Conservation (phyloP, 2,329 filamentous ascomycete species). For the Colletotrichum simmondsii region DNA sequence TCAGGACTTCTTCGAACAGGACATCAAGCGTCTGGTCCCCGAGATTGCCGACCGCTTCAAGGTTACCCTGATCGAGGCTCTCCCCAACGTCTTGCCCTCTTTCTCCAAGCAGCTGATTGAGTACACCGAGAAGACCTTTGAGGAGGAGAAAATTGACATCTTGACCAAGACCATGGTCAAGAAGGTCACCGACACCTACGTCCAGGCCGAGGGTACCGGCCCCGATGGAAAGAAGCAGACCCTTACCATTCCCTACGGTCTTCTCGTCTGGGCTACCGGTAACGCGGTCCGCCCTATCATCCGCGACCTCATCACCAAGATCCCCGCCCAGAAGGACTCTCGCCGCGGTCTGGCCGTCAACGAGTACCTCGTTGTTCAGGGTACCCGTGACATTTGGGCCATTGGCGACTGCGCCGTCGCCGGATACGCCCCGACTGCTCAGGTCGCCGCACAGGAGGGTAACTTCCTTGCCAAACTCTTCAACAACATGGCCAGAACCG, state of each 20-base stretch:
- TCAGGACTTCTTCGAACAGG: conserved; percentile 98
- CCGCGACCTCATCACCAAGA: conserved; percentile 89
- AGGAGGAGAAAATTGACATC: conserved; percentile 98
- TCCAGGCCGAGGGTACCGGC: conserved; percentile 86
- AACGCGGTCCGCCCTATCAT: conserved; percentile 92
- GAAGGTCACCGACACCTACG: conserved; percentile 90
- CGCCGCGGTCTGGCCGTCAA: conserved; percentile 95
- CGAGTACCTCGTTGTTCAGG: conserved; percentile 98
- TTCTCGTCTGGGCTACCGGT: conserved; percentile 98
- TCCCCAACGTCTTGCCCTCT: conserved; percentile 95
- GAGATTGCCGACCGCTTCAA: conserved; percentile 96
- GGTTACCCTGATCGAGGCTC: conserved; percentile 95
- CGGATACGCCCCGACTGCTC: conserved; percentile 96
- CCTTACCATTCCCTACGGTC: conserved; percentile 89
- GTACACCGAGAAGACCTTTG: conserved; percentile 98
- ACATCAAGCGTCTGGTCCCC: conserved; percentile 97
- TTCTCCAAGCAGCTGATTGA: conserved; percentile 99
- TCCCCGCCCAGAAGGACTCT: conserved; percentile 94
- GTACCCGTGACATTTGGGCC: conserved; percentile 96
- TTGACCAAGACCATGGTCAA: conserved; percentile 99
- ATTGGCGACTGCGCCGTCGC: conserved; percentile 97
- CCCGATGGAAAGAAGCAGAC: conserved; percentile 87
- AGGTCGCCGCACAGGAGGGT: conserved; percentile 96
- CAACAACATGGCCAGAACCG: conserved; percentile 98
- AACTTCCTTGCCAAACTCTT: conserved; percentile 94